phyloP scores from a whole-genome alignment of 768 basidiomycete genomes.

The Suillus alpinus region DNA sequence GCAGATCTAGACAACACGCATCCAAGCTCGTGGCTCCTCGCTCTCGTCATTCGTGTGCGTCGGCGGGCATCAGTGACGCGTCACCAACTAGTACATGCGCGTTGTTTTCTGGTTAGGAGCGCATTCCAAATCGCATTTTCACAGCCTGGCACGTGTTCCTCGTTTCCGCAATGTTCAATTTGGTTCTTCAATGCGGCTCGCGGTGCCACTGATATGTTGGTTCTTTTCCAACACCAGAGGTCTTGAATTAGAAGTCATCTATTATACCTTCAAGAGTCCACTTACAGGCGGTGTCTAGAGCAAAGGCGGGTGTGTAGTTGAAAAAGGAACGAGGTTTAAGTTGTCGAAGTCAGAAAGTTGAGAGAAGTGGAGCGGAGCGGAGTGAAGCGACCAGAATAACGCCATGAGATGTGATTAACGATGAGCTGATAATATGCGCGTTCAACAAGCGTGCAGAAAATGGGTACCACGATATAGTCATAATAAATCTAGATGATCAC shows the following conservation, averaged over 20 bases:
- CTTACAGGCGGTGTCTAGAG: slow-evolving; percentile 35
- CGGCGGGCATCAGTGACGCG: neutral
- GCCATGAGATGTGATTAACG: neutral
- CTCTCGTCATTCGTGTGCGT: slow-evolving; percentile 21
- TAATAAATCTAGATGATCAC: neutral
- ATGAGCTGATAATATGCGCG: neutral
- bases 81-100: neutral
- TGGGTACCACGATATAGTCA: neutral
- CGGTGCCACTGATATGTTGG: neutral
- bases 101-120: neutral
- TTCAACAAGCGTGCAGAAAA: neutral
- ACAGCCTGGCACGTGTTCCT: slow-evolving; percentile 40
- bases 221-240: neutral
- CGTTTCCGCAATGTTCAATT: neutral
- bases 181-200: neutral
- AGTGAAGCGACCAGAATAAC: neutral
- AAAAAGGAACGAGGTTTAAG: neutral
- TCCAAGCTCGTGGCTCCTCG: slow-evolving; percentile 33
- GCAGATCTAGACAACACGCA: slow-evolving; percentile 37
- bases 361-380: neutral
- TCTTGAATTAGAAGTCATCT: slow-evolving; percentile 38
- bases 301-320: neutral
- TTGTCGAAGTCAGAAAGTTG: neutral
- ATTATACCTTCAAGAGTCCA: slow-evolving; percentile 40
- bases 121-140: slow-evolving; percentile 40